Conservation (phyloP, 2,329 filamentous ascomycete species). For the Trichoderma citrinoviride region DNA sequence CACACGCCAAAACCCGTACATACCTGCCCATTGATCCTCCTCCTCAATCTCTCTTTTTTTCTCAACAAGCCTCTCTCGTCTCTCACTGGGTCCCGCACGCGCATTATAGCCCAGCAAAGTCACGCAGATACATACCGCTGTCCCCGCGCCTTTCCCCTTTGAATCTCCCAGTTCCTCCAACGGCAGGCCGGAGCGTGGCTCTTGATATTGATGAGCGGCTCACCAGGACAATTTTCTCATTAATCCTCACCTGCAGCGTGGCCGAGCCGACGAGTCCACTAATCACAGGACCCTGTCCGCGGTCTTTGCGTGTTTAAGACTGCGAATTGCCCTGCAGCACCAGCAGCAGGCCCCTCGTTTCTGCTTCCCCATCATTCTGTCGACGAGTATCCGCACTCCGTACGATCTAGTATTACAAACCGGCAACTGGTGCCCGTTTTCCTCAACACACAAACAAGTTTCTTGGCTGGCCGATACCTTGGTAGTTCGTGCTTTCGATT, state of each 20-base stretch:
- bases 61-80: no score
- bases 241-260: constrained; percentile 11
- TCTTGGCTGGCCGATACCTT: no score
- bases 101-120: not conserved
- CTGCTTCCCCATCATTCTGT: no score
- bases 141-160: constrained; percentile 8
- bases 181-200: constrained; percentile 17
- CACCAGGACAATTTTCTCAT: constrained; percentile 1
- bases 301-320: not conserved
- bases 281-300: not conserved
- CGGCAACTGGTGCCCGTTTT: no score
- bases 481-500: no score
- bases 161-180: constrained; percentile 3
- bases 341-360: no score
- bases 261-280: not conserved
- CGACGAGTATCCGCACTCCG: no score
- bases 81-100: no score
- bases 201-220: constrained; percentile 6
- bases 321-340: no score
- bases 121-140: not conserved
- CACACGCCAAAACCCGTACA: not conserved
- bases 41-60: no score
- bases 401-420: no score
- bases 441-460: constrained; percentile 29
- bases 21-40: not conserved